Conservation (phyloP, 768 basidiomycete species). For the Leccinum rimulosum region DNA sequence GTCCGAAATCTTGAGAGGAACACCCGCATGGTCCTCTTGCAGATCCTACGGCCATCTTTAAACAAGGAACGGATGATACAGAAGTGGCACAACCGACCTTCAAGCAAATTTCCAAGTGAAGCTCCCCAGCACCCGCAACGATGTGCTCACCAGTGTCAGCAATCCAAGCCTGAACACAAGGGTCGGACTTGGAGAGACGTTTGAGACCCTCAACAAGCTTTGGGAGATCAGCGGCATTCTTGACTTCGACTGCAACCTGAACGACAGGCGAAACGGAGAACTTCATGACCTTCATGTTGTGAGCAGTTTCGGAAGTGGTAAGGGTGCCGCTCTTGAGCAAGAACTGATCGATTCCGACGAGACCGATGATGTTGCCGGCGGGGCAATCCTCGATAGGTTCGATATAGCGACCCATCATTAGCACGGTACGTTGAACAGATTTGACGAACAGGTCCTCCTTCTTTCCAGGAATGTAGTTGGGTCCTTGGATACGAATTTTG, state of each 20-base stretch:
- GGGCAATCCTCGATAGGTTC: constrained; percentile 99
- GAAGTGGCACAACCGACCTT: constrained; percentile 53
- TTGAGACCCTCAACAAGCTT: constrained; percentile 99
- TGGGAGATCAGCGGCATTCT: constrained; percentile 98
- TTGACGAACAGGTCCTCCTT: constrained; percentile 98
- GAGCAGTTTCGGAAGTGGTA: constrained; percentile 96
- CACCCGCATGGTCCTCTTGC: constrained; percentile 99
- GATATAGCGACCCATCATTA: constrained; percentile 99
- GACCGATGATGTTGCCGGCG: constrained; percentile 97
- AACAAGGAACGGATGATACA: not conserved
- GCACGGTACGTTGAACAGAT: constrained; percentile 96
- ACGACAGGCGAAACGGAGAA: constrained; percentile 99
- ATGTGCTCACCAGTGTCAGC: constrained; percentile 94
- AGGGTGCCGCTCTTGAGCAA: constrained; percentile 98
- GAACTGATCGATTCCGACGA: constrained; percentile 99
- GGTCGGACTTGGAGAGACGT: constrained; percentile 99
- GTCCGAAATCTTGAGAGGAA: constrained; percentile 97
- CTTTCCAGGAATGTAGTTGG: constrained; percentile 98
- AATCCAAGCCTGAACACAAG: constrained; percentile 97
- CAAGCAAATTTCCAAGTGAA: constrained; percentile 99
- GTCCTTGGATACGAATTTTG: constrained; percentile 99
- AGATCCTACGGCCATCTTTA: constrained; percentile 64
- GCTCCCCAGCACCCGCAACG: constrained; percentile 98
- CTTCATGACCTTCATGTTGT: constrained; percentile 99
- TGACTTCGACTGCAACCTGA: constrained; percentile 98